A percentile compares a stretch with the other conserved stretches of the same genome.
These are phyloP conservation scores for Echites panduratus DNA, from an alignment of 257 asterid genomes.

Conservation along the genomic window DNA sequence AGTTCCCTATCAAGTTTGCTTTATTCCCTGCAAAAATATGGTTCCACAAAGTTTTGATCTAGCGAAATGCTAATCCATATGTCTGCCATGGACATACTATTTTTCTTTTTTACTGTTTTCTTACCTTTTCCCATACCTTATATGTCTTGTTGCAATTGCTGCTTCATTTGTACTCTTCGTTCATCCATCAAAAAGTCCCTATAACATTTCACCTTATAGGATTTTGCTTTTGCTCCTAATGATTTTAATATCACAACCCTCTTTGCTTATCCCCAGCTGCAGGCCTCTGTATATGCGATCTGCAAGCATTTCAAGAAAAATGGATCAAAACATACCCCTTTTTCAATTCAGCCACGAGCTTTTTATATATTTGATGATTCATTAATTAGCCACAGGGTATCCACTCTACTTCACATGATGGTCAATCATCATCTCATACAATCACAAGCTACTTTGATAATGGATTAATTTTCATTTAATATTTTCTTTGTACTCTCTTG, in stretches of 20 bases:
- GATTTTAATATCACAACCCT: constrained; percentile 14
- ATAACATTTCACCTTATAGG: background rate
- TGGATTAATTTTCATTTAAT: constrained; percentile 14
- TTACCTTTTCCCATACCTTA: constrained; percentile 3
- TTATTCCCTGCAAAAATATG: constrained; percentile 6
- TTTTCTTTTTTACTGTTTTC: constrained; percentile 1
- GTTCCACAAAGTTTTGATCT: constrained; percentile 1
- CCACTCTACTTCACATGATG: constrained; percentile 42
- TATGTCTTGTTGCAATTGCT: constrained; percentile 13
- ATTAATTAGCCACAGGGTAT: constrained; percentile 28
- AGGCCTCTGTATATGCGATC: background rate
- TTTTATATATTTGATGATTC: constrained; percentile 18
- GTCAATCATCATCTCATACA: constrained; percentile 36
- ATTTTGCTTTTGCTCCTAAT: constrained; percentile 12
- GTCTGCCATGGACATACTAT: constrained; percentile 10
- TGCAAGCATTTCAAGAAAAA: constrained; percentile 11
- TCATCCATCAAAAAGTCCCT: constrained; percentile 16
- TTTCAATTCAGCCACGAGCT: constrained; percentile 17
- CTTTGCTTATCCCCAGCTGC: background rate
- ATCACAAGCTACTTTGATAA: constrained; percentile 23
- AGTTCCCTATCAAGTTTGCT: constrained; percentile 14
- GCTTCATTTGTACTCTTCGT: constrained; percentile 18
- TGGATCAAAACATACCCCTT: constrained; percentile 8
- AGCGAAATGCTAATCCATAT: background rate
- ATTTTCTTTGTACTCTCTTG: too few relatives aligned